Evolutionary conservation across 2,329 filamentous ascomycete species (phyloP), one percentile per base, ranked within the genome.

Genomic region (Huntiella savannae): DNA sequence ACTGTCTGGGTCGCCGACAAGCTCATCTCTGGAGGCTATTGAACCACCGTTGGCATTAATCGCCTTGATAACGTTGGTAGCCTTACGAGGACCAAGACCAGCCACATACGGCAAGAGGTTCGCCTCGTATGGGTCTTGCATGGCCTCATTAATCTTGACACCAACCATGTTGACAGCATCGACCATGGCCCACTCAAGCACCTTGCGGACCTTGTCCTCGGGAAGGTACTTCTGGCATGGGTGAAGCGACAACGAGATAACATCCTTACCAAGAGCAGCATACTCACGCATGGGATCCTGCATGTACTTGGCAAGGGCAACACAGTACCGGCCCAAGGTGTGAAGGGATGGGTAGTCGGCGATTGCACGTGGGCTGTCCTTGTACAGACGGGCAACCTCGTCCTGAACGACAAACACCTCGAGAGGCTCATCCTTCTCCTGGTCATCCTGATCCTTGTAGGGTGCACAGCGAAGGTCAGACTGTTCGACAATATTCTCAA

Each of bases 101-200:
- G 84, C 84, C 16, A 98, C 75, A 55, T 87, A 98, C 3, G 87
- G 87, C 34, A 98, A 69, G 1, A 98, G 71, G 53, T 88, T 91
- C 11, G 86, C 85, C 6, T 82, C 81, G 56, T 91, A 85, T 1
- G 76, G 59, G 59, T 95, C 84, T 37, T 70, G 71, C 47, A 93
- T 78, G 11, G 87, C 86, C 53, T 95, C 87, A 55, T 95, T 94
- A 57, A 98, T 81, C 55, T 96, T 84, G 34, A 98, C 84, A 57
- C 91, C 91, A 40, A 87, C 86, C 38, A 98, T 75, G 59, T 98
- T 98, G 54, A 98, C 91, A 72, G 94, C 94, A 59, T 98, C 91
- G 8, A 98, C 88, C 76, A 98, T 83, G 39, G 88, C 85, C n/a
- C 83, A 92, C 56, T 98, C 91, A 12, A 98, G 71, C 50, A 85